Base-by-base conservation (phyloP, 2,329 filamentous ascomycete species). In the Pseudocercospora fuligena region DNA sequence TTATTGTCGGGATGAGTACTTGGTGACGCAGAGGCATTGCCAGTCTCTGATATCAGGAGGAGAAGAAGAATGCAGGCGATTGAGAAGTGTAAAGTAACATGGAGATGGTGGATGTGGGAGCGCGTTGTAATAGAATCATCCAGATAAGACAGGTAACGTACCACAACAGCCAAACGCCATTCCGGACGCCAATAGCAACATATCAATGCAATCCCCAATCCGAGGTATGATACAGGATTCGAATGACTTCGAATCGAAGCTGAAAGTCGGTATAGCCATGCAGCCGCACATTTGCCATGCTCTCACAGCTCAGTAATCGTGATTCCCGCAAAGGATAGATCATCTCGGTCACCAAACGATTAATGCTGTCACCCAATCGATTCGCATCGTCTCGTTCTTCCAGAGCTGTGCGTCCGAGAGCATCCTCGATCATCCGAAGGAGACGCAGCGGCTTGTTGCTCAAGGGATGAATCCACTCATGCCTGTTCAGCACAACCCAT, bases 251-350 rank as follows among this genome's bases (percentile, higher is more conserved):
- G 21, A 70, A 69, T 9, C 63, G 62, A 29, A 69, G 63, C 31
- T 67, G 63, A n/a, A 67, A 66, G 21, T 70, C 67, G n/a, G 67
- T 64, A 33, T 69, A 65, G 2, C 67, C 67, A 49, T 70, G 66
- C 9, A 67, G 61, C 36, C 65, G 47, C 7, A 61, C n/a, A 56
- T 69, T 69, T 23, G 65, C 60, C 67, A 70, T 70, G 51, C 67
- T 66, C 56, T 70, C 67, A n/a, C 47, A 29, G 12, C 51, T 29
- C 5, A 70, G 31, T 12, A 69, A 19, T 5, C 43, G 60, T 5
- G 67, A 67, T 8, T 43, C 19, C 8, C 46, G 9, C 14, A 69
- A 46, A 21, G 65, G 49, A 9, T 21, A 36, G 2, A 33, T 64
- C 67, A 70, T 70, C 16, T 29, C 43, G 27, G 27, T 51, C 49